Conservation (phyloP, 768 basidiomycete species). For the Kwoniella shandongensis region DNA sequence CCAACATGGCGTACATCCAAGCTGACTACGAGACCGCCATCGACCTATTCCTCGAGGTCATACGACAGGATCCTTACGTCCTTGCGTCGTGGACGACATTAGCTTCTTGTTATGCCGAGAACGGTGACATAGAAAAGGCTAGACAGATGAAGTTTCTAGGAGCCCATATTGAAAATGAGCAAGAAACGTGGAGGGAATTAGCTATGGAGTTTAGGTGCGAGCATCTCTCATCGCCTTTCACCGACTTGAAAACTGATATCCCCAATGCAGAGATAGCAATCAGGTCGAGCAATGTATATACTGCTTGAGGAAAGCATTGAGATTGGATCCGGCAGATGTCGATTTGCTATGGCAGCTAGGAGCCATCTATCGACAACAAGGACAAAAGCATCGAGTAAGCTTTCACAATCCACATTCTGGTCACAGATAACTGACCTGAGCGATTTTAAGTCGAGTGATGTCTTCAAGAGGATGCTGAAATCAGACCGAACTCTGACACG, state of each 20-base stretch:
- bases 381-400: conserved; percentile 67
- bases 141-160: conserved; percentile 84
- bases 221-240: conserved; percentile 1
- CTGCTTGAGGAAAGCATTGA: conserved; percentile 80
- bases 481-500: conserved; percentile 62
- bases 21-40: conserved; percentile 68
- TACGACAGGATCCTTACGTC: conserved; percentile 86
- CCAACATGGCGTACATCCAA: conserved; percentile 81
- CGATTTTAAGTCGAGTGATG: conserved; percentile 60
- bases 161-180: conserved; percentile 78
- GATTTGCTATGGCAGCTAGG: conserved; percentile 89
- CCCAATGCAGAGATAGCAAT: conserved; percentile 16
- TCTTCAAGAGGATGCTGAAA: conserved; percentile 70
- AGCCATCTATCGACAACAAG: conserved; percentile 71
- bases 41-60: conserved; percentile 82
- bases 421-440: conserved; percentile 8
- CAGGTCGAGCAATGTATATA: conserved; percentile 70
- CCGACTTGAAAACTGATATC: not conserved
- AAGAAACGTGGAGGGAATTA: conserved; percentile 83
- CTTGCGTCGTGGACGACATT: conserved; percentile 82
- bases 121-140: conserved; percentile 67
- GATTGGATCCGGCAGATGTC: conserved; percentile 74
- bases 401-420: not conserved
- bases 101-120: conserved; percentile 76
- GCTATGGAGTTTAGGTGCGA: conserved; percentile 71